Conservation (phyloP, 73 alveolate genomes). For the Paramecium caudatum region DNA sequence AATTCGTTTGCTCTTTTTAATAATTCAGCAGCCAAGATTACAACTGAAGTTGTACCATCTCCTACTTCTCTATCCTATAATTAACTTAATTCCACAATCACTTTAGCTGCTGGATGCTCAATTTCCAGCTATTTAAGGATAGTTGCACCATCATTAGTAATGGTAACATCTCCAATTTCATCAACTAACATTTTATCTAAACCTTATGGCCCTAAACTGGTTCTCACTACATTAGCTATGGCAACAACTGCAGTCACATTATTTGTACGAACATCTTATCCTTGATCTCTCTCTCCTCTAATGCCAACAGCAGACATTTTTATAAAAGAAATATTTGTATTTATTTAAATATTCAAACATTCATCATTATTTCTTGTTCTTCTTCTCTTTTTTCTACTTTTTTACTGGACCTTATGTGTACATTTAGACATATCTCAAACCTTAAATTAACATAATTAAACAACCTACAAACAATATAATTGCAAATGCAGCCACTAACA, state of each 20-base stretch:
- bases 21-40: constrained; percentile 98
- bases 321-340: neutral
- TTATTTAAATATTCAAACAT: too few relatives aligned
- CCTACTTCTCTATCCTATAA: constrained; percentile 98
- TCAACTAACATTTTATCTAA: constrained; percentile 99
- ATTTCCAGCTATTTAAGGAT: constrained; percentile 96
- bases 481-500: neutral
- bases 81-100: constrained; percentile 97
- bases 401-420: neutral
- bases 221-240: constrained; percentile 94
- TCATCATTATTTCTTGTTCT: constrained; percentile 1
- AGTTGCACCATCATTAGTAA: constrained; percentile 99
- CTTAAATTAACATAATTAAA: neutral
- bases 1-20: constrained; percentile 98
- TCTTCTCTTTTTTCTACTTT: neutral
- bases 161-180: constrained; percentile 98
- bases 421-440: neutral
- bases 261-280: constrained; percentile 94
- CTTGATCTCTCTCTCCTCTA: constrained; percentile 96
- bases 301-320: constrained; percentile 85
- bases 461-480: neutral
- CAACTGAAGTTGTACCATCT: constrained; percentile 99
- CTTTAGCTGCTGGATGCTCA: constrained; percentile 99
- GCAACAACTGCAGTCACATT: constrained; percentile 94
- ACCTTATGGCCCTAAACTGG: constrained; percentile 99